phyloP scores from a whole-genome alignment of 2,329 filamentous ascomycete genomes.

The Pseudopyrenochaeta lycopersici region DNA sequence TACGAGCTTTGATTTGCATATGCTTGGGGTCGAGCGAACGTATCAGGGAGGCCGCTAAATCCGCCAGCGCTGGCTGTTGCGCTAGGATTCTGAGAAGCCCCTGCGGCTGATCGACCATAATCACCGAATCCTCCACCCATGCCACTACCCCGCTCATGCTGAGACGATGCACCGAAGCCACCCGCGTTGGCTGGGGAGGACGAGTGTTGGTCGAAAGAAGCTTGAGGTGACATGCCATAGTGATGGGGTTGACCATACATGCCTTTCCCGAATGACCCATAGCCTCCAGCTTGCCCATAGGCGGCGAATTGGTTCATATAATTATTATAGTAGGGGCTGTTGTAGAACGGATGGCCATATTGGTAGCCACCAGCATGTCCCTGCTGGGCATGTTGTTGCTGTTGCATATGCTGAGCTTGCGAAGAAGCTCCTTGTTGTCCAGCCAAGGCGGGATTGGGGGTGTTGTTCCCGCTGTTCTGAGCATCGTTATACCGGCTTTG shows the following conservation, averaged over 20 bases:
- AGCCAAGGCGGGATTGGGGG: constrained; percentile 79
- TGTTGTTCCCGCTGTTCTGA: constrained; percentile 88
- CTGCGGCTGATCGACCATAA: constrained; percentile 68
- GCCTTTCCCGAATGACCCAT: constrained; percentile 63
- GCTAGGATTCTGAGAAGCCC: constrained; percentile 63
- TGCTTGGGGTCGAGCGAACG: constrained; percentile 67
- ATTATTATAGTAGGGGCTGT: constrained; percentile 68
- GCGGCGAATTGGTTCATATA: constrained; percentile 72
- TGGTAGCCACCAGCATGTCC: constrained; percentile 52
- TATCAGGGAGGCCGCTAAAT: constrained; percentile 65
- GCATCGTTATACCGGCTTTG: constrained; percentile 80
- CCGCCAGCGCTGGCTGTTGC: constrained; percentile 59
- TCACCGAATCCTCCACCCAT: constrained; percentile 63
- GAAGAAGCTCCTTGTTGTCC: constrained; percentile 63
- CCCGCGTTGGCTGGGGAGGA: constrained; percentile 70
- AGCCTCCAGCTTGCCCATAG: constrained; percentile 58
- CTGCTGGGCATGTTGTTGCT: constrained; percentile 52
- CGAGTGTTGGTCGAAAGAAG: constrained; percentile 69
- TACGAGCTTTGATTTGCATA: constrained; percentile 62
- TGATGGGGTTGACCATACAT: constrained; percentile 72
- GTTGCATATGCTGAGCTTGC: constrained; percentile 56
- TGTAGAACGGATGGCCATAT: constrained; percentile 69
- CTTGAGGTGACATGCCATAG: constrained; percentile 65
- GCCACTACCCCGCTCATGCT: constrained; percentile 58
- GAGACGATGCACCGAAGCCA: constrained; percentile 58